phyloP scores from a whole-genome alignment of 2,329 filamentous ascomycete genomes.

The Diaporthe destruens region DNA sequence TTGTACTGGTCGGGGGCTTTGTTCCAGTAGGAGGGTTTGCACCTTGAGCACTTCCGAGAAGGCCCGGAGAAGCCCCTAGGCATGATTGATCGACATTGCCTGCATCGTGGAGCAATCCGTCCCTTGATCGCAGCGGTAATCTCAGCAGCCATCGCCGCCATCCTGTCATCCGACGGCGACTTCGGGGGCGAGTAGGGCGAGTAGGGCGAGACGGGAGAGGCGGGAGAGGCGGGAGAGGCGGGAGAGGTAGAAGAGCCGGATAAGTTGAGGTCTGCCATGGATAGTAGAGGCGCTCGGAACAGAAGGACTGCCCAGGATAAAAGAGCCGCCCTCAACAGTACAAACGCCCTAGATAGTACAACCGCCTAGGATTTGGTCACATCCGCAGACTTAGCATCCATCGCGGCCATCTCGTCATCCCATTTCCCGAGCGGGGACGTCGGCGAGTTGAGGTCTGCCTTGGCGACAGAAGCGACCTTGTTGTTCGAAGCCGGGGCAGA shows the following conservation, averaged over 20 bases:
- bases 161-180: constrained; percentile 68
- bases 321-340: too few species aligned
- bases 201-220: too few species aligned
- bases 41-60: not conserved
- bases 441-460: constrained; percentile 48
- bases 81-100: not conserved
- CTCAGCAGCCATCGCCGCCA: constrained; percentile 62
- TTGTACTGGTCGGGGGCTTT: not conserved
- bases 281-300: too few species aligned
- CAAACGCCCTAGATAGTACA: too few species aligned
- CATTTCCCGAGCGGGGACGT: constrained; percentile 60
- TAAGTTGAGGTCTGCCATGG: too few species aligned
- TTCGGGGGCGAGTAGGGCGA: constrained; percentile 46
- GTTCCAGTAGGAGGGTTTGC: not conserved
- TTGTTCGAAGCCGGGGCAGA: constrained; percentile 42
- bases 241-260: too few species aligned
- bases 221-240: too few species aligned
- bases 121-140: constrained; percentile 36
- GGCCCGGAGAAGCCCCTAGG: not conserved
- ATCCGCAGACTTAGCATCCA: constrained; percentile 53
- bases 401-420: constrained; percentile 70
- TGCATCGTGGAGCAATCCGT: not conserved
- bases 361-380: constrained; percentile 9
- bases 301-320: too few species aligned
- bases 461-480: constrained; percentile 42